Evolutionary conservation across 176 grass and related monocot genomes (phyloP), one percentile per base, ranked within the genome.

Genomic region (Olyra latifolia): DNA sequence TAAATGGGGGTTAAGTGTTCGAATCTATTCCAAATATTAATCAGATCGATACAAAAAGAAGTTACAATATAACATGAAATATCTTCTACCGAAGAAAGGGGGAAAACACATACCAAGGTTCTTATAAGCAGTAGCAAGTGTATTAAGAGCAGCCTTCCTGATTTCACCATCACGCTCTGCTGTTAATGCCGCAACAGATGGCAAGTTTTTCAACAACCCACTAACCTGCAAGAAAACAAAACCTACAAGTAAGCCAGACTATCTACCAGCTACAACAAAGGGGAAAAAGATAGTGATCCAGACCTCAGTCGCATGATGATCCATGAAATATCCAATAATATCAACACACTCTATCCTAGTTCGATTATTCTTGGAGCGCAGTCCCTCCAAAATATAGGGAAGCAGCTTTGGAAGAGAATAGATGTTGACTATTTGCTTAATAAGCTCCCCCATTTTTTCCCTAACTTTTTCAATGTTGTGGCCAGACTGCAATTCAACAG

Each of bases 391-490:
- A 82, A 93, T 38, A 82, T 95, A 99, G 8, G 93, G 97, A 80
- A 99, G 82, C 44, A 99, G 69, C 79, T 92, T 99, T 29, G 91
- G 83, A 76, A 94, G 86, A 79, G 97, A 87, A 91, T 93, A 93
- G 44, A 99, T 87, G 40, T 72, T 91, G 48, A 96, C 80, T 79
- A 94, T 88, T 88, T 91, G 91, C 85, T 96, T 99, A 84, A 99
- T 99, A 38, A 99, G 87, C 53, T 93, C 93, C 77, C 97, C 91
- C 91, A 99, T 93, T 73, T 95, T 91, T 72, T 96, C 91, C 79
- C 93, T 93, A 8, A 99, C 84, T 74, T 99, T 99, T 81, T 99
- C 97, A 72, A 99, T 99, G 82, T 99, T 99, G 87, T 99, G 97
- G 75, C 97, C 97, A 87, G 82, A 99, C 97, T 99, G 91, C 67